Evolutionary conservation across 306 rosid species (phyloP), one percentile per base, ranked within the genome.

Genomic region (Dalbergia cultrata): DNA sequence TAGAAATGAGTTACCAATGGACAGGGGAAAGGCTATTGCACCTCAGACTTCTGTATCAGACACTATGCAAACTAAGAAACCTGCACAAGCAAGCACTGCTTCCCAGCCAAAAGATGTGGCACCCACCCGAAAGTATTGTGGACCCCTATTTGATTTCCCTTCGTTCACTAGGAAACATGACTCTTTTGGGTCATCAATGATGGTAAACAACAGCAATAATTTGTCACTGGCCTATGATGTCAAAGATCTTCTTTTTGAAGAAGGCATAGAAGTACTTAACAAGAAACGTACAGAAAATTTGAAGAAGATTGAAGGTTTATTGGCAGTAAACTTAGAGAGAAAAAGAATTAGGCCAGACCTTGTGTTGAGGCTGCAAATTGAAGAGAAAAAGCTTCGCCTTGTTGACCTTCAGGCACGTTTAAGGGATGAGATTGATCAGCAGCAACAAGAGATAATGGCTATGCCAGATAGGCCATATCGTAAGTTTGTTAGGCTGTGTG

Each of bases 401-500:
- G 72, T 86, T 80, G 97, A 88, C 88, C 83, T 92, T 61, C 99
- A 93, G 86, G 85, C 97, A 31, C 98, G 95, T 43, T 87, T 96
- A 78, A 90, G 97, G 86, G 97, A 93, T 61, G 98, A 93, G 87
- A 90, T 96, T 77, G 99, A 96, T 89, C 97, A 92, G 71, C 99
- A 93, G 58, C 99, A 96, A 80, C 99, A 96, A 84, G 97, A 96
- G 90, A 93, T 96, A 86, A 92, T 96, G 98, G 97, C 98, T 76
- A 96, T 96, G 98, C 94, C 98, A 33, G 99, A 96, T 63, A 92
- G 99, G 86, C 98, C 97, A 70, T 93, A 96, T 81, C 92, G 98
- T 19, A 96, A 93, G 91, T 96, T 96, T 89, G 99, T 96, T 69
- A 89, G 95, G 58, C 75, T 93, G 76, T 96, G 99, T 70, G 99